Conservation (phyloP, 1,284 basidiomycete genomes). For the Ustilago hordei region DNA sequence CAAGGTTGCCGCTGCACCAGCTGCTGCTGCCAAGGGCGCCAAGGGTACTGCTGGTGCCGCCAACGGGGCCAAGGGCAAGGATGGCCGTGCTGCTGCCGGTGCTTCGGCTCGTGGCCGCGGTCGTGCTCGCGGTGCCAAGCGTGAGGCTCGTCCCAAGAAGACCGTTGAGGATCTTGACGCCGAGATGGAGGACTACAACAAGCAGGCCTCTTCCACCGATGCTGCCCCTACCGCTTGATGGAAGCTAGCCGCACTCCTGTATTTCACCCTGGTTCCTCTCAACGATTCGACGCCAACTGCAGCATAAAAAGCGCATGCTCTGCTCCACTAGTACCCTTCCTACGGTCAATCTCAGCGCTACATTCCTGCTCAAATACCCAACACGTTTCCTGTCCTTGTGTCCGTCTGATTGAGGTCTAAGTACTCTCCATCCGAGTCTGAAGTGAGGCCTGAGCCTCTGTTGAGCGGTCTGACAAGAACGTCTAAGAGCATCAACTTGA, state of each 20-base stretch:
- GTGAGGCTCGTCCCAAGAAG: constrained; percentile 72
- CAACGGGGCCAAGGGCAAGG: constrained; percentile 34
- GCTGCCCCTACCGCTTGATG: constrained; percentile 38
- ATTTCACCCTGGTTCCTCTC: background rate
- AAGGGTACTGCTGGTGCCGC: constrained; percentile 38
- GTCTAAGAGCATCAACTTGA: background rate
- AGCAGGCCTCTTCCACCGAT: constrained; percentile 52
- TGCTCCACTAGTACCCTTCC: background rate
- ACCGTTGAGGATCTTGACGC: constrained; percentile 75
- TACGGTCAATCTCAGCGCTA: constrained; percentile 6
- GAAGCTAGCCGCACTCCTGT: background rate
- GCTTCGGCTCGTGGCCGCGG: constrained; percentile 71
- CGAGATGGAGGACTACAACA: constrained; percentile 73
- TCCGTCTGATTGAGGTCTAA: background rate
- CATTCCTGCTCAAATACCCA: background rate
- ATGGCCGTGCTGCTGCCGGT: constrained; percentile 34
- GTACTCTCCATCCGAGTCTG: background rate
- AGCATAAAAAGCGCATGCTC: background rate
- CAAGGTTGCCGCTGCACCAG: constrained; percentile 70
- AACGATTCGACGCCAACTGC: background rate
- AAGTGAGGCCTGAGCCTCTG: background rate
- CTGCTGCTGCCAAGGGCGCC: constrained; percentile 39
- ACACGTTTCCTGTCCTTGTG: background rate
- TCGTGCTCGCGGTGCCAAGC: constrained; percentile 71
- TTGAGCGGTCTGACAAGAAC: background rate